A percentile compares a stretch with the other conserved stretches of the same genome.
These are phyloP conservation scores for Debaryomyces psychrophilus DNA, from an alignment of 1,139 yeast species.

Conservation along the genomic window DNA sequence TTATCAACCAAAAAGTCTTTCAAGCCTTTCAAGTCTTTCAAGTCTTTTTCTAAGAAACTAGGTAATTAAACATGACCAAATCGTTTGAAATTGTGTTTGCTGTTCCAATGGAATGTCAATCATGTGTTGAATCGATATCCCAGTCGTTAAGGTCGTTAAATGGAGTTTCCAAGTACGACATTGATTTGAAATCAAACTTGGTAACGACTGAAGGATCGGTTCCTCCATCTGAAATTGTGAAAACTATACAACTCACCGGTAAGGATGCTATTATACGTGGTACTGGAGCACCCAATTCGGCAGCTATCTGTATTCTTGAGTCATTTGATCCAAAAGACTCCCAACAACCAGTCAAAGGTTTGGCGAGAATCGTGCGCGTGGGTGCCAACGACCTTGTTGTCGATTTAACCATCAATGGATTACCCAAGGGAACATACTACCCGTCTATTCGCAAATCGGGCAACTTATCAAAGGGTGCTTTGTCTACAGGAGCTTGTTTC, in stretches of 20 bases:
- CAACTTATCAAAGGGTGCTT: constrained; percentile 73
- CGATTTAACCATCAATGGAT: constrained; percentile 78
- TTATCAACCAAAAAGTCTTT: not conserved
- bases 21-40: too few species aligned
- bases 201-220: constrained; percentile 66
- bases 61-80: constrained; percentile 35
- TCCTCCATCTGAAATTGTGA: constrained; percentile 71
- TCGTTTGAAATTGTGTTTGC: constrained; percentile 66
- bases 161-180: constrained; percentile 51
- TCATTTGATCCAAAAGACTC: constrained; percentile 56
- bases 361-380: constrained; percentile 84
- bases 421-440: constrained; percentile 63
- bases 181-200: constrained; percentile 57
- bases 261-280: constrained; percentile 92
- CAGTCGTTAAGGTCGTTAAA: constrained; percentile 50
- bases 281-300: constrained; percentile 82
- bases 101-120: constrained; percentile 74
- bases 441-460: constrained; percentile 76
- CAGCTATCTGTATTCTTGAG: constrained; percentile 90
- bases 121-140: constrained; percentile 66
- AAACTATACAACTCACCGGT: constrained; percentile 70
- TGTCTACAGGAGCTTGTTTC: constrained; percentile 62
- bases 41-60: not conserved
- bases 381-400: constrained; percentile 54
- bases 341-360: constrained; percentile 73